Conservation (phyloP, 805 yeast species). For the Kluyveromyces starmeri region DNA sequence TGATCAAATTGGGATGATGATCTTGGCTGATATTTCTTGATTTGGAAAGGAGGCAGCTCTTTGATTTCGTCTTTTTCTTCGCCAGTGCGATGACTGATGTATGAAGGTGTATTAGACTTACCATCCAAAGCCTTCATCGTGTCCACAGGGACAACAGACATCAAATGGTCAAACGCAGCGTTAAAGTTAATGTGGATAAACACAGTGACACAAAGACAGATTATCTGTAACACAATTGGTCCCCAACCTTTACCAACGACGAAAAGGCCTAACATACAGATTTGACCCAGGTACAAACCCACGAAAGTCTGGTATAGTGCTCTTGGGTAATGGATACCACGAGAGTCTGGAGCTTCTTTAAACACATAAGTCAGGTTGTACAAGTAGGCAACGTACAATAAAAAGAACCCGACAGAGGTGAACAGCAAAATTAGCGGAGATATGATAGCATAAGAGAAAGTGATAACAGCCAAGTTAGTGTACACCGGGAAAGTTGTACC, state of each 20-base stretch:
- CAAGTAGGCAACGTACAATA: slow-evolving; percentile 68
- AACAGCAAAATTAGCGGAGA: slow-evolving; percentile 79
- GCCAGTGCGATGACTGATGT: slow-evolving; percentile 25
- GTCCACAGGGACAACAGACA: slow-evolving; percentile 55
- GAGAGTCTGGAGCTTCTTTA: slow-evolving; percentile 57
- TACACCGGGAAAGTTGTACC: slow-evolving; percentile 75
- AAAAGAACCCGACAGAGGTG: slow-evolving; percentile 57
- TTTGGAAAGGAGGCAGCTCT: slow-evolving; percentile 25
- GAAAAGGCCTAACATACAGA: slow-evolving; percentile 78
- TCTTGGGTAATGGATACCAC: slow-evolving; percentile 80
- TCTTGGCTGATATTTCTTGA: slow-evolving; percentile 21
- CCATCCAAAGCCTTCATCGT: slow-evolving; percentile 76
- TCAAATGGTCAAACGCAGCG: slow-evolving; percentile 55
- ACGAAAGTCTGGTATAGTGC: slow-evolving; percentile 83
- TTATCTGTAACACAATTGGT: slow-evolving; percentile 67
- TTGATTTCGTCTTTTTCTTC: slow-evolving; percentile 14
- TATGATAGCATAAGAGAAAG: slow-evolving; percentile 59
- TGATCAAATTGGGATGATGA: slow-evolving; percentile 7
- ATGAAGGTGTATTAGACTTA: slow-evolving; percentile 50
- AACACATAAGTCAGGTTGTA: slow-evolving; percentile 70
- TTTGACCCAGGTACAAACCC: slow-evolving; percentile 82
- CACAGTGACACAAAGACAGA: slow-evolving; percentile 55
- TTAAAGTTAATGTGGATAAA: slow-evolving; percentile 60
- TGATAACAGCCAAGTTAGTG: slow-evolving; percentile 60
- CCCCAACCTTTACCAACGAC: slow-evolving; percentile 95